A percentile compares a stretch with the other conserved stretches of the same genome.
Evolutionary conservation across 2,329 filamentous ascomycete species (phyloP).

Genomic region (Aschersonia sp.): DNA sequence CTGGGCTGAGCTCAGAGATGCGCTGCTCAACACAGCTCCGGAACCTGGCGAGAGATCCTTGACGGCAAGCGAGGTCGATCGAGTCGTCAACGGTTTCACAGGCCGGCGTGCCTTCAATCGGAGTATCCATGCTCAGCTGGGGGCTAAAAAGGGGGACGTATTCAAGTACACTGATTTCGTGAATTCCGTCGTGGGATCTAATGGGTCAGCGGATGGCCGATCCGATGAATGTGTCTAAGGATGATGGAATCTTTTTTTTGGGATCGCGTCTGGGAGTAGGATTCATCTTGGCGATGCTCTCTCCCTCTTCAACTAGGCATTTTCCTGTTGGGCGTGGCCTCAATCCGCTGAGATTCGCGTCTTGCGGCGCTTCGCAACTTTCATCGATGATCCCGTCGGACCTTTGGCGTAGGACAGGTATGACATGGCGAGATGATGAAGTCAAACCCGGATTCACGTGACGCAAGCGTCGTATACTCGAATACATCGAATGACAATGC

Average conservation of each 20-base stretch:
- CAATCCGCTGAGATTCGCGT: no score
- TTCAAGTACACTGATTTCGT: conserved; percentile 94
- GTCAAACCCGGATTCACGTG: no score
- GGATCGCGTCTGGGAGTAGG: neutral
- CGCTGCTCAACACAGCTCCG: conserved; percentile 66
- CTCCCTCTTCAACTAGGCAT: no score
- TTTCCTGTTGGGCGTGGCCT: no score
- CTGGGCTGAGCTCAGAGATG: conserved; percentile 65
- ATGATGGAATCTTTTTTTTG: neutral
- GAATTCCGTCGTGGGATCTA: conserved; percentile 46
- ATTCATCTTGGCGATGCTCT: no score
- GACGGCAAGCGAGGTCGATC: conserved; percentile 64
- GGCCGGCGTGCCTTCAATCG: conserved; percentile 72
- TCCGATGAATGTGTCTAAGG: conserved; percentile 7
- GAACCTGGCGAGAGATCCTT: conserved; percentile 54
- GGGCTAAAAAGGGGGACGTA: conserved; percentile 62
- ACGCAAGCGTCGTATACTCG: no score
- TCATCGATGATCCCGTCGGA: no score
- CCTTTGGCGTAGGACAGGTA: no score
- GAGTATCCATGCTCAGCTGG: conserved; percentile 33
- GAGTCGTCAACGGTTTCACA: conserved; percentile 75
- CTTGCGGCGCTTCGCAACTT: no score
- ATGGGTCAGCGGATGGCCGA: conserved; percentile 15
- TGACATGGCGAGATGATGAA: no score
- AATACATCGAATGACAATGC: no score